Percentiles rank a stretch among this genome's conserved stretches.
Conservation (phyloP, 768 basidiomycete genomes). For the Xanthoconium stramineum region DNA sequence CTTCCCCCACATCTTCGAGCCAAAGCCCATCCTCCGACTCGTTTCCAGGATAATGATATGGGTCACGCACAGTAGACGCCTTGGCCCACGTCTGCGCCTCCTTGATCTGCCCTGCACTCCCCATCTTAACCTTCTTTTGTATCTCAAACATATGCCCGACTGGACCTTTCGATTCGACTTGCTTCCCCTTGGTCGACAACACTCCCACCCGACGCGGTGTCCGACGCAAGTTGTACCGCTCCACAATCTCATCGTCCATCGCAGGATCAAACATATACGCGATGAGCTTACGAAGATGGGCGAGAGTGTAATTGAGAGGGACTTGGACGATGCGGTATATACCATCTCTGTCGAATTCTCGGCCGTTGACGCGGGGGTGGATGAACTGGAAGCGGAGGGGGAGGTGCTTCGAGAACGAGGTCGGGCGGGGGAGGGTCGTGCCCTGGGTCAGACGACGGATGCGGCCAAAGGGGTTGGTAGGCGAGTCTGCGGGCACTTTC, state of each 20-base stretch:
- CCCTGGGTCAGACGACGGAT: conserved; percentile 41
- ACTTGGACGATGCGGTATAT: conserved; percentile 67
- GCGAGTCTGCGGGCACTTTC: conserved; percentile 58
- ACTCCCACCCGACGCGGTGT: conserved; percentile 23
- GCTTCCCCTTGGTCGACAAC: conserved; percentile 21
- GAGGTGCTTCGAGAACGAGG: conserved; percentile 58
- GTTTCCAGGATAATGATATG: conserved; percentile 43
- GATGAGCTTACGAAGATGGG: conserved; percentile 60
- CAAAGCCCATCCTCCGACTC: conserved; percentile 32
- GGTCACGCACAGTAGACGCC: conserved; percentile 52
- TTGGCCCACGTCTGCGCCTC: conserved; percentile 45
- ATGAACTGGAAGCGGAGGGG: conserved; percentile 63
- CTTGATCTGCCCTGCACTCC: conserved; percentile 54
- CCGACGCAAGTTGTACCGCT: conserved; percentile 17
- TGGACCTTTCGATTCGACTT: conserved; percentile 7
- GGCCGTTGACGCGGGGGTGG: conserved; percentile 28
- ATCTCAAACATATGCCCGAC: conserved; percentile 60
- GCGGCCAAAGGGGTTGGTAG: conserved; percentile 67
- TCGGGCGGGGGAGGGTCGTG: conserved; percentile 39
- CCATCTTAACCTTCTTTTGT: conserved; percentile 43
- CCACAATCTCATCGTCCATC: conserved; percentile 22
- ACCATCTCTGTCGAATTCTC: conserved; percentile 39
- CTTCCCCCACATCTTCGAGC: conserved; percentile 36
- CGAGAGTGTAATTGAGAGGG: conserved; percentile 66
- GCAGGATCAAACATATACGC: conserved; percentile 51